Conservation (phyloP, 129 eudicot species). For the Flaveria robusta region DNA sequence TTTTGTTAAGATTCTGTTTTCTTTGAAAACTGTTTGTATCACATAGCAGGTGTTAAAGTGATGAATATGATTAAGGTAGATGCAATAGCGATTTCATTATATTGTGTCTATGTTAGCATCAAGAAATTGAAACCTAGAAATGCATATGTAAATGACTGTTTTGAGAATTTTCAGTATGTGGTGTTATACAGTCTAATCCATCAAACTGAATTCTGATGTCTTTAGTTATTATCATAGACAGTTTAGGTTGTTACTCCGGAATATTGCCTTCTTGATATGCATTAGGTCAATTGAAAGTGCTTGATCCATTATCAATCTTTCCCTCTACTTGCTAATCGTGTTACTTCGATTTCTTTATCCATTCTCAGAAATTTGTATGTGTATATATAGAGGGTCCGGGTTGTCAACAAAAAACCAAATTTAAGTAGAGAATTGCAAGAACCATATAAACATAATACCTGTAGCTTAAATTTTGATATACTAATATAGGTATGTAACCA, state of each 20-base stretch:
- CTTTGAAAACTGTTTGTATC: no score
- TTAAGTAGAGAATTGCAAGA: no score
- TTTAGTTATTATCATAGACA: constrained; percentile 3
- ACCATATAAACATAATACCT: background rate
- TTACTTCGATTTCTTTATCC: background rate
- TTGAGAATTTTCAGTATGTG: no score
- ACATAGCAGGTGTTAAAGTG: no score
- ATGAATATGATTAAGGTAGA: no score
- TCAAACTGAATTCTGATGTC: background rate
- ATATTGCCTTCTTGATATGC: constrained; percentile 10
- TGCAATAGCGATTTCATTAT: no score
- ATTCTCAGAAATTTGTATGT: background rate
- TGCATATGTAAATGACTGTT: no score
- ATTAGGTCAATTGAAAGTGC: background rate
- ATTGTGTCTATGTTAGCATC: no score
- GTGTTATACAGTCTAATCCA: constrained; percentile 15
- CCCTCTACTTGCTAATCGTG: background rate
- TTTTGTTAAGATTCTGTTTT: no score
- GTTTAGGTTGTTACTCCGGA: background rate
- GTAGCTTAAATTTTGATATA: background rate
- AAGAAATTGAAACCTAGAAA: no score
- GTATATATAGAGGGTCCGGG: background rate
- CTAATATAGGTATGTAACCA: background rate
- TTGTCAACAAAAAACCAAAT: no score
- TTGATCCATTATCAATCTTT: background rate